Evolutionary conservation across 768 basidiomycete genomes (phyloP), one percentile per base, ranked within the genome.

Genomic region (Ramaria sp.): DNA sequence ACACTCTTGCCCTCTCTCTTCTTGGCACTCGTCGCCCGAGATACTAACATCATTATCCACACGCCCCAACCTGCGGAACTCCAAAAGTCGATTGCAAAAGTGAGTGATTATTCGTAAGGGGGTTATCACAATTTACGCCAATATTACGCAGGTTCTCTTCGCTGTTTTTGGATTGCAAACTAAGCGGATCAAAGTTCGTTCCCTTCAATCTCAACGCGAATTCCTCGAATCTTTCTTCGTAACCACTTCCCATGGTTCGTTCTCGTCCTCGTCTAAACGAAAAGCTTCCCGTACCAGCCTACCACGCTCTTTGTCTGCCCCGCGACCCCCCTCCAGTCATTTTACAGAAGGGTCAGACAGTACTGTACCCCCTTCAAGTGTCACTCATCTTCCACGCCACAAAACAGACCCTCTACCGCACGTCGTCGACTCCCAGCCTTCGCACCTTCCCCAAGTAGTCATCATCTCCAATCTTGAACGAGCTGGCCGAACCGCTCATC

Each of bases 321-420:
- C 52, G 15, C 24, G 52, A 16, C 53, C 53, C 20, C 44, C 53
- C 15, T 55, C 53, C 15, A 55, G 53, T 32, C 34, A 44, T 18
- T 47, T 55, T 41, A 55, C 53, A 20, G 53, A 55, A 48, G 34
- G 45, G 6, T 55, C 53, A 7, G 53, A 55, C 34, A 48, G 53
- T 25, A 55, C 53, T 32, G 41, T 34, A 10, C 43, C 42, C 3
- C 42, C 27, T 27, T 34, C 41, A 28, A 22, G 38, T 18, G 12
- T 20, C 24, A n/a, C 32, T 34, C 51, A 27, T 10, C 45, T 27
- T 22, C 44, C 45, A 24, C 42, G 53, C 20, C 34, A 47, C 53
- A 47, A 36, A 36, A 55, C 53, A 10, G 53, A 55, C 25, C 43
- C 52, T 45, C 13, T 54, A n/a, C 22, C 24, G 20, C 53, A 27